Conservation (phyloP, 139 green algal genomes). For the Chlorella sp. region DNA sequence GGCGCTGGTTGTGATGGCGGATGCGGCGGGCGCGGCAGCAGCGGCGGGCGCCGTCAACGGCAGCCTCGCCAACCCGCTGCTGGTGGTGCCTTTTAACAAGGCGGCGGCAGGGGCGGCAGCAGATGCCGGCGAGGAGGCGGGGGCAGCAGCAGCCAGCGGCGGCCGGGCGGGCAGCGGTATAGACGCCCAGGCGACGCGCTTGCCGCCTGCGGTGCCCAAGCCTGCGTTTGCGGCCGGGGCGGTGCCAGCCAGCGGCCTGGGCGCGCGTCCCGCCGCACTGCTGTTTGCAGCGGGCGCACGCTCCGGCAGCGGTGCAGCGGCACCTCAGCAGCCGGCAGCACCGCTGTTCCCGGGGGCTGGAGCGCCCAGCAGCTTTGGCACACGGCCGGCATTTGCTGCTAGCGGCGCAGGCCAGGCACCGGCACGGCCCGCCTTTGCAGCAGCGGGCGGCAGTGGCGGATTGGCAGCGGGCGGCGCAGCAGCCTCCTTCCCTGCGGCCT, state of each 20-base stretch:
- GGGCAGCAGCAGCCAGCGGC: not conserved
- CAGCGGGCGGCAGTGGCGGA: not conserved
- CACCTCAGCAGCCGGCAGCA: not conserved
- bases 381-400: not conserved
- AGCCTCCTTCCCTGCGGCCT: not conserved
- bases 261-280: not conserved
- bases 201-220: not conserved
- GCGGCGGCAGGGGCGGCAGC: not conserved
- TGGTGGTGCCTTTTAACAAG: constrained; percentile 52
- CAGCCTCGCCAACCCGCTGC: constrained; percentile 34
- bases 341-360: constrained; percentile 7
- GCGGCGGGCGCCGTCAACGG: constrained; percentile 39
- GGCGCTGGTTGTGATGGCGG: constrained; percentile 71
- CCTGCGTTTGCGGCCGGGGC: not conserved
- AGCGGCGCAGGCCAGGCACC: not conserved
- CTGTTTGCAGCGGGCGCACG: constrained; percentile 13
- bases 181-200: too few species aligned
- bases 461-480: not conserved
- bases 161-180: not conserved
- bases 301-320: not conserved
- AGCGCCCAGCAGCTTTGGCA: not conserved
- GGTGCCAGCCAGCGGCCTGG: not conserved
- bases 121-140: not conserved
- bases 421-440: not conserved
- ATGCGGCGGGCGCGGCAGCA: constrained; percentile 21